Base-by-base conservation (phyloP, 225 moss, liverwort and hornwort species). In the Marchantia paleacea region DNA sequence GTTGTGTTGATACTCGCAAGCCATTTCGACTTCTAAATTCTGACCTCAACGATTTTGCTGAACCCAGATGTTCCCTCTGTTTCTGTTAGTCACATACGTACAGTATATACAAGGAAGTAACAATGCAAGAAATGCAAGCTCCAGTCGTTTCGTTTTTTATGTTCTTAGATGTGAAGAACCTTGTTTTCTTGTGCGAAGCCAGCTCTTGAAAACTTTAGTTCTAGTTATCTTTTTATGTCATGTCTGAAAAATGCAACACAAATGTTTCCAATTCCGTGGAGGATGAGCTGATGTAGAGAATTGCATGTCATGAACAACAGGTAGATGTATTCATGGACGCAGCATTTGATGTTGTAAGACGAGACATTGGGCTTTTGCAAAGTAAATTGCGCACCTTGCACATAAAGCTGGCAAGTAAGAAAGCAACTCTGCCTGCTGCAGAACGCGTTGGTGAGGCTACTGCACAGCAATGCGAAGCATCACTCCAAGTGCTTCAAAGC, bases 391-490 rank as follows among this genome's bases (percentile, higher is more conserved):
- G 94, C 74, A 91, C 94, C 80, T 85, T 99, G 81, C 89, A 90
- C 85, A 88, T 89, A 83, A 94, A 94, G 84, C 85, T 99, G 50
- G 88, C 89, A 81, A 90, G 93, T 62, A 99, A 99, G 86, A 99
- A 99, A 83, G 92, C 94, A 76, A 95, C 95, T 49, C 88, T 91
- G 85, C 91, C 87, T 83, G 86, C 91, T 85, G 94, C 92, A 73
- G 99, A 99, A 85, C 93, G 94, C 81, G 91, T 95, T 87, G 95
- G 92, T 78, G 93, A 93, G 86, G 93, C 92, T 72, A 99, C 93
- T 80, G 94, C 95, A 84, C 91, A 96, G 84, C 95, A 99, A 79
- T 99, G 99, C 86, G 99, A 99, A 90, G 99, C 99, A 82, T 94
- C 99, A 78, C 90, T 99, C 80, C 99, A 99, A 91, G 99, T 95